Base-by-base conservation (phyloP, 257 asterid species). In the Asclepias syriaca region DNA sequence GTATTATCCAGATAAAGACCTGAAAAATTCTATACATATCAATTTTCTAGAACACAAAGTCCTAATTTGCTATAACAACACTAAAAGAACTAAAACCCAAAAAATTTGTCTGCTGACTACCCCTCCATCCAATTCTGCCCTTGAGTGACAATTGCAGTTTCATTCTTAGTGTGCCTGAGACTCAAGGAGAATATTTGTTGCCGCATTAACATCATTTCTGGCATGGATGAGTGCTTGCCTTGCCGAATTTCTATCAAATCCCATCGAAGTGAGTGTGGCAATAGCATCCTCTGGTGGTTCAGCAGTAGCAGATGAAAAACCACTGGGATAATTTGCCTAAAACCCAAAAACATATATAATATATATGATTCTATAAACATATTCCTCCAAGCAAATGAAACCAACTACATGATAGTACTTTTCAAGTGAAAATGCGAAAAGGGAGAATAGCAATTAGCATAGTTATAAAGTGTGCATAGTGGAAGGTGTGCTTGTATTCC, bases 161-260 rank as follows among this genome's bases (percentile, higher is more conserved):
- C 50, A 55, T 22, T 43, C 73, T 84, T 75, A 82, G 77, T 78
- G 90, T 8, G 80, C 55, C 70, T 88, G 95, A 6, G 99, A 83
- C 83, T 90, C 99, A 0, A 95, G 96, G 49, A 95, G 99, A 84
- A 91, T 79, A 73, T 87, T 95, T 68, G 99, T 95, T 78, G 99
- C 99, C 43, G 88, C 88, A 79, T 86, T 92, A 53, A 92, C 24
- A 69, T 95, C 99, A 72, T 95, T 95, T 75, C 98, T 74, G 48
- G 99, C 90, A 39, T 61, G 98, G 72, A 87, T 75, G 48, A 95
- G 90, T 66, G 99, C 99, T 83, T 95, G 96, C 80, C 96, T 92
- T 3, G 98, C 98, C 27, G 96, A 84, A 81, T 86, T 82, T 81
- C 96, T 77, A 60, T 95, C 98, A 59, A 95, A 95, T 6, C 99